phyloP scores from a whole-genome alignment of 768 basidiomycete genomes.

The Tylopilus vinaceipallidus region DNA sequence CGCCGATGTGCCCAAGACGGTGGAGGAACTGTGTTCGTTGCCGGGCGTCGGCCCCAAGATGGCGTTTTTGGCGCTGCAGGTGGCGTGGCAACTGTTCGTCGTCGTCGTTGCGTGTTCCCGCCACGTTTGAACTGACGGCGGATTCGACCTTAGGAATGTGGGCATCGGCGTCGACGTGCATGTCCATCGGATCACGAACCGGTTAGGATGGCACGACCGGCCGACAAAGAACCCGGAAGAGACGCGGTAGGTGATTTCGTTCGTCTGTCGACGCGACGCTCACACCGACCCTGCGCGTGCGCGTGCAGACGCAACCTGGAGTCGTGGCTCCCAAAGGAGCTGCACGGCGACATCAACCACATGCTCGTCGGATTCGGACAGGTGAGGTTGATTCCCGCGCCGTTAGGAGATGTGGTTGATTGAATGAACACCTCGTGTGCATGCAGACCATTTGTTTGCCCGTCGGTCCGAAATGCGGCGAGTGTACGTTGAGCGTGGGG shows the following conservation, averaged over 20 bases:
- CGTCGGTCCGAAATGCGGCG: constrained; percentile 60
- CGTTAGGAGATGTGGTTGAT: no score
- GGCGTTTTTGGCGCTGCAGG: constrained; percentile 83
- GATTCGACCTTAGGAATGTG: constrained; percentile 63
- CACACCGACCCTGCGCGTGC: neutral
- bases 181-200: constrained; percentile 92
- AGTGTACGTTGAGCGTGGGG: constrained; percentile 53
- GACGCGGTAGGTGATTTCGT: constrained; percentile 61
- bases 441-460: constrained; percentile 65
- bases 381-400: no score
- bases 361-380: constrained; percentile 85
- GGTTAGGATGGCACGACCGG: constrained; percentile 87
- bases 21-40: constrained; percentile 83
- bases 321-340: constrained; percentile 77
- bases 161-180: constrained; percentile 98
- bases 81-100: constrained; percentile 78
- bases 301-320: constrained; percentile 63
- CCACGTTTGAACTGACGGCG: no score
- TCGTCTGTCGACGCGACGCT: neutral
- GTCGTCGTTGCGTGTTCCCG: no score
- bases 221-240: constrained; percentile 86
- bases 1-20: constrained; percentile 85
- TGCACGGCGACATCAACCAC: constrained; percentile 75
- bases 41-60: constrained; percentile 96
- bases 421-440: neutral